Percentiles rank a stretch among this genome's conserved stretches.
phyloP scores from a whole-genome alignment of 345 rosid species.

The Sonneratia caseolaris region DNA sequence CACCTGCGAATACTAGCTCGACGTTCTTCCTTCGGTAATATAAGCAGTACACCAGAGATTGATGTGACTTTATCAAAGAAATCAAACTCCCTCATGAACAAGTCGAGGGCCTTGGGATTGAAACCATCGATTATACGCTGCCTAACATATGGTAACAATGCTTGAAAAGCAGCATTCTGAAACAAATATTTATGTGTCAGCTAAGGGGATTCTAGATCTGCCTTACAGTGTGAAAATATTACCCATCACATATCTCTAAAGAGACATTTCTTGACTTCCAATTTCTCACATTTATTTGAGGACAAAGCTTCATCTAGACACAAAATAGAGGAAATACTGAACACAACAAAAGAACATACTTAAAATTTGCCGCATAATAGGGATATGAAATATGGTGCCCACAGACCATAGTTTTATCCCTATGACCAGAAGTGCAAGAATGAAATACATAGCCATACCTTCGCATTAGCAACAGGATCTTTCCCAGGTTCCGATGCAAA shows the following conservation, averaged over 20 bases:
- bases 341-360: too few species aligned
- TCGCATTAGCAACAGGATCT: constrained; percentile 39
- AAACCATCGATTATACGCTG: constrained; percentile 81
- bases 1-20: constrained; percentile 93
- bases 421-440: neutral
- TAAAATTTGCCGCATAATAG: too few species aligned
- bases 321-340: too few species aligned
- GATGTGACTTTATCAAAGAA: constrained; percentile 95
- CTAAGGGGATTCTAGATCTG: neutral
- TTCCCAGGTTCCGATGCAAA: constrained; percentile 53
- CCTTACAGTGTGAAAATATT: neutral
- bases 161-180: constrained; percentile 79
- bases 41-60: constrained; percentile 71
- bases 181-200: constrained; percentile 12
- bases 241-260: neutral
- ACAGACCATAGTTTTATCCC: too few species aligned
- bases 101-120: constrained; percentile 60
- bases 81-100: constrained; percentile 80
- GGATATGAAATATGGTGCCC: too few species aligned
- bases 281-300: too few species aligned
- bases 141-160: constrained; percentile 64
- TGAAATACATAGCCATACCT: constrained; percentile 34
- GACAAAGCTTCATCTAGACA: too few species aligned
- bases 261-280: too few species aligned
- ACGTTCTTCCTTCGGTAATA: constrained; percentile 89